Conservation (phyloP, 2,329 filamentous ascomycete species). For the Hirsutella minnesotensis region DNA sequence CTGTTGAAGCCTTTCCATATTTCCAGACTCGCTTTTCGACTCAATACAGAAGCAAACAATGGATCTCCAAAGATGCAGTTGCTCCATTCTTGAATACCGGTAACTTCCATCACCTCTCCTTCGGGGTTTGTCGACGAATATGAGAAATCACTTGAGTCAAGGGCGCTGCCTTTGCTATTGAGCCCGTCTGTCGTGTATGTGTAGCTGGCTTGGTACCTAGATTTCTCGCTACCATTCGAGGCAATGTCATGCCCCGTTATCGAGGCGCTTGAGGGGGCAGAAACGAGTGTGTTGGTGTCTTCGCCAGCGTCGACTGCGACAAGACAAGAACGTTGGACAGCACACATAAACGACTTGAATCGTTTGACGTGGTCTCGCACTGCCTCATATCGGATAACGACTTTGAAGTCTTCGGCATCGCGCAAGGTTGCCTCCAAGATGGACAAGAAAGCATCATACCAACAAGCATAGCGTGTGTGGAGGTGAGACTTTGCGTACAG, state of each 20-base stretch:
- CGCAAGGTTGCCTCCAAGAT: slow-evolving; percentile 44
- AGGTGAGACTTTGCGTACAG: slow-evolving; percentile 14
- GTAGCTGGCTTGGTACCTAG: not conserved
- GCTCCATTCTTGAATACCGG: slow-evolving; percentile 41
- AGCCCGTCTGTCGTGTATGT: not conserved
- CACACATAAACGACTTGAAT: slow-evolving; percentile 37
- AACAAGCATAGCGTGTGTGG: slow-evolving; percentile 21
- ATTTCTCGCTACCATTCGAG: not conserved
- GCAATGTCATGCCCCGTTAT: too few relatives aligned
- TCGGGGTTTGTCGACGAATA: not conserved
- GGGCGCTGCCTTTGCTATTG: not conserved
- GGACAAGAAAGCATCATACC: slow-evolving; percentile 44
- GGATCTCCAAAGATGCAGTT: slow-evolving; percentile 49
- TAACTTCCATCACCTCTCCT: slow-evolving; percentile 1
- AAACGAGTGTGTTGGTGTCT: slow-evolving; percentile 37
- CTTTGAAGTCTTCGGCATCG: slow-evolving; percentile 48
- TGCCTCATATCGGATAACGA: slow-evolving; percentile 43
- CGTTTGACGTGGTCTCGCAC: slow-evolving; percentile 41
- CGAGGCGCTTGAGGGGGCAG: not conserved
- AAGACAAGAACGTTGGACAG: slow-evolving; percentile 37
- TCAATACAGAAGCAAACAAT: slow-evolving; percentile 38
- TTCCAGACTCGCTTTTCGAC: slow-evolving; percentile 27
- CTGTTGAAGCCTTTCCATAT: slow-evolving; percentile 36
- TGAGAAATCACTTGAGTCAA: slow-evolving; percentile 1
- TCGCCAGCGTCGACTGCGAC: slow-evolving; percentile 42